Conservation (phyloP, 352 stramenopile species). For the Phytophthora brassicae region DNA sequence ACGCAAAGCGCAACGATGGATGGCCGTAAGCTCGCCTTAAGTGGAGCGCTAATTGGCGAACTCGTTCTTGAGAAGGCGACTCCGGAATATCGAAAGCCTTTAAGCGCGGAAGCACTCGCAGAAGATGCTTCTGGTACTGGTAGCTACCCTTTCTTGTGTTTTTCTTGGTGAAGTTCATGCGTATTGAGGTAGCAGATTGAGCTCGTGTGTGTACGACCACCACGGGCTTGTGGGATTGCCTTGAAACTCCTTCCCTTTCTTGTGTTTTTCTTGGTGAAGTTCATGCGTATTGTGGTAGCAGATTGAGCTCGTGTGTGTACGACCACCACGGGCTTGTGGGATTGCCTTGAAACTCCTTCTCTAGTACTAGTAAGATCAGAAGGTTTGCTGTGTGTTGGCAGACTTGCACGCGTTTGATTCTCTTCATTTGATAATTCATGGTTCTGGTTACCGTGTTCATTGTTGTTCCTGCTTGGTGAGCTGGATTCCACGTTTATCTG, state of each 20-base stretch:
- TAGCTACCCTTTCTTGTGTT: conserved; percentile 35
- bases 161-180: conserved; percentile 37
- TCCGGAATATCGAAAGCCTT: conserved; percentile 9
- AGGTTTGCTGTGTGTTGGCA: neutral
- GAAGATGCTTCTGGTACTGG: conserved; percentile 34
- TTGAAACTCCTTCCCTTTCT: conserved; percentile 15
- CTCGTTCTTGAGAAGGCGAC: conserved; percentile 22
- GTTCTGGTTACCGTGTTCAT: neutral
- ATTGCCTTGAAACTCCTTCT: conserved; percentile 7
- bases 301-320: conserved; percentile 30
- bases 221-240: conserved; percentile 22
- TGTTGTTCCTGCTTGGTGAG: conserved; percentile 4
- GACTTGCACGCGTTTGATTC: no score
- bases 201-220: conserved; percentile 30
- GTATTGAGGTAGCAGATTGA: conserved; percentile 27
- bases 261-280: conserved; percentile 40
- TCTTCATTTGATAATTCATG: neutral
- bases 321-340: conserved; percentile 25
- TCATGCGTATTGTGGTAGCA: conserved; percentile 29
- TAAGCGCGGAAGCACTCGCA: conserved; percentile 32
- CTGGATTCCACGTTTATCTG: conserved; percentile 23
- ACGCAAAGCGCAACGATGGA: conserved; percentile 52
- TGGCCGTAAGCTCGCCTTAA: conserved; percentile 44
- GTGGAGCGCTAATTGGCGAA: conserved; percentile 43
- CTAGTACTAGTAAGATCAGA: conserved; percentile 2